Conservation (phyloP, 495 filamentous ascomycete genomes). For the Lindgomyces ingoldianus region DNA sequence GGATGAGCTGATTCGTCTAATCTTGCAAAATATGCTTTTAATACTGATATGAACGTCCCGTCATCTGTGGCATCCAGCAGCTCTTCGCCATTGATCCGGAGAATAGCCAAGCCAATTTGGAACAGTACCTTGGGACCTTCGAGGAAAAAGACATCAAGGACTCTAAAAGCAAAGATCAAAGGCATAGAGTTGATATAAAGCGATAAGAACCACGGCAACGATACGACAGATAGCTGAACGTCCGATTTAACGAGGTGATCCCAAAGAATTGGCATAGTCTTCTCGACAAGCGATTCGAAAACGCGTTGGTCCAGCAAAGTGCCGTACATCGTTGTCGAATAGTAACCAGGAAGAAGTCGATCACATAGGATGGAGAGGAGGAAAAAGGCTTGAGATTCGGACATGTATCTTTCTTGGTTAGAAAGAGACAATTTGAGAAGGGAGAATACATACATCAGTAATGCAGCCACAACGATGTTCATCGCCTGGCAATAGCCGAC, state of each 20-base stretch:
- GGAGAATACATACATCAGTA: slow-evolving; percentile 69
- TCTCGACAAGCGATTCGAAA: slow-evolving; percentile 95
- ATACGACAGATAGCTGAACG: slow-evolving; percentile 97
- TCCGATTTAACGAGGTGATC: slow-evolving; percentile 93
- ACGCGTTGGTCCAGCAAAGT: slow-evolving; percentile 95
- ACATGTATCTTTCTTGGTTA: slow-evolving; percentile 72
- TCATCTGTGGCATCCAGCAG: slow-evolving; percentile 94
- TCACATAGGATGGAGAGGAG: slow-evolving; percentile 90
- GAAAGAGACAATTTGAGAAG: slow-evolving; percentile 24
- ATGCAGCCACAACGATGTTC: slow-evolving; percentile 96
- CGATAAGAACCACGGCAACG: slow-evolving; percentile 95
- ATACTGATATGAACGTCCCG: slow-evolving; percentile 91
- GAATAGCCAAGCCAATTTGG: slow-evolving; percentile 91
- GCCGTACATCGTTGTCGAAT: slow-evolving; percentile 98
- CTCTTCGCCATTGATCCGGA: slow-evolving; percentile 97
- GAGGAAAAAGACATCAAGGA: slow-evolving; percentile 96
- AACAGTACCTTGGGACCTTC: slow-evolving; percentile 97
- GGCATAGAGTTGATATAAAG: slow-evolving; percentile 99
- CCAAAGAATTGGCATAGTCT: slow-evolving; percentile 98
- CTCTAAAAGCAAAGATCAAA: slow-evolving; percentile 91
- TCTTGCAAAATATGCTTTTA: slow-evolving; percentile 91
- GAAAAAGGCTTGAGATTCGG: slow-evolving; percentile 93
- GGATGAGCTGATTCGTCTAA: slow-evolving; percentile 96
- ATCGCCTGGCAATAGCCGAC: slow-evolving; percentile 99
- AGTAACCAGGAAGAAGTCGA: slow-evolving; percentile 90